phyloP scores from a whole-genome alignment of 2,329 filamentous ascomycete genomes.

The Tetracladium maxilliforme region DNA sequence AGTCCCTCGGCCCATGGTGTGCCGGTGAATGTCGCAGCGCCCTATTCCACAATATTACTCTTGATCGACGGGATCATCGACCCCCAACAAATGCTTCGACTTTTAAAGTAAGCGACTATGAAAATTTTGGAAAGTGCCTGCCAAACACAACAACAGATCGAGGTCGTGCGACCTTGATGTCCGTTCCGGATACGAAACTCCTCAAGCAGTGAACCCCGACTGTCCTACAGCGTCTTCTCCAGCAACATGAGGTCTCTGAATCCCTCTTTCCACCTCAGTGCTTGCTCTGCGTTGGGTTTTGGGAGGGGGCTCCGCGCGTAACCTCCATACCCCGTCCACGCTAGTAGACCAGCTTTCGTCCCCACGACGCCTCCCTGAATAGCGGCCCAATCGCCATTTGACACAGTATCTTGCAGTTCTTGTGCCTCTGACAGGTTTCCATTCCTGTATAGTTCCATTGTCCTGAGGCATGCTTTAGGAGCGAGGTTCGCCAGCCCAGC shows the following conservation, averaged over 20 bases:
- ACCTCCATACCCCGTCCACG: conserved; percentile 48
- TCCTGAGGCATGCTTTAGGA: conserved; percentile 46
- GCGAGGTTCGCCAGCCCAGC: conserved; percentile 58
- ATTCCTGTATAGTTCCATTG: conserved; percentile 43
- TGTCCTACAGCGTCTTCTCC: conserved; percentile 32
- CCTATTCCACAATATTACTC: too few relatives aligned
- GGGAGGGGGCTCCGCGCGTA: conserved; percentile 32
- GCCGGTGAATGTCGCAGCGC: too few relatives aligned
- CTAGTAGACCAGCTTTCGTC: conserved; percentile 49
- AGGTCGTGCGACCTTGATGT: too few relatives aligned
- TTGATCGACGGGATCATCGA: too few relatives aligned
- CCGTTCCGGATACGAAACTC: too few relatives aligned
- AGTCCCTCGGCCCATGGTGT: too few relatives aligned
- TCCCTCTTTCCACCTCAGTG: conserved; percentile 35
- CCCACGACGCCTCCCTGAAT: conserved; percentile 56
- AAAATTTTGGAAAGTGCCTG: too few relatives aligned
- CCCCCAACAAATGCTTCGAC: too few relatives aligned
- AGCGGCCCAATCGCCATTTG: conserved; percentile 53
- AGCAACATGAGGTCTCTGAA: conserved; percentile 35
- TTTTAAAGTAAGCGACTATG: too few relatives aligned
- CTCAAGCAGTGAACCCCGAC: too few relatives aligned
- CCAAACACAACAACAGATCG: too few relatives aligned
- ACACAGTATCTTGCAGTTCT: conserved; percentile 47
- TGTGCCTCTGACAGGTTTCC: conserved; percentile 45
- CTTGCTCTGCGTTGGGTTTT: conserved; percentile 31